phyloP scores from a whole-genome alignment of 2,329 filamentous ascomycete genomes.

The Pseudogymnoascus pannorum region DNA sequence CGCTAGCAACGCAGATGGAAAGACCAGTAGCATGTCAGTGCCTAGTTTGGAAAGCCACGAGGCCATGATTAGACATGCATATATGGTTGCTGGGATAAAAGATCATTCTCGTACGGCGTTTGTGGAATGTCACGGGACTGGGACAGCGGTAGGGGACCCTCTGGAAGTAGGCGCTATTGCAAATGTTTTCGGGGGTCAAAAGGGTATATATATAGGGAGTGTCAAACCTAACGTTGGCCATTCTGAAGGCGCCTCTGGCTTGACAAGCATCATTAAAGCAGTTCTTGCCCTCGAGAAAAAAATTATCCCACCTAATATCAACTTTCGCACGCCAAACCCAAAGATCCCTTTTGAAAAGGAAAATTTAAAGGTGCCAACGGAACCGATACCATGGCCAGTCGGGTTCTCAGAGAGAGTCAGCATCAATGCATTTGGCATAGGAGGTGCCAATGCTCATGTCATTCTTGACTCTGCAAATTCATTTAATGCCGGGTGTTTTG shows the following conservation, averaged over 20 bases:
- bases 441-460: slow-evolving; percentile 19
- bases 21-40: slow-evolving; percentile 36
- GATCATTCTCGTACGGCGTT: slow-evolving; percentile 12
- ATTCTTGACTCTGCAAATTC: slow-evolving; percentile 14
- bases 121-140: slow-evolving; percentile 13
- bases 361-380: slow-evolving; percentile 9
- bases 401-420: not conserved
- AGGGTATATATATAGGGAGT: slow-evolving; percentile 14
- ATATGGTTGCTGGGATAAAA: slow-evolving; percentile 16
- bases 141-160: slow-evolving; percentile 14
- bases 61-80: slow-evolving; percentile 28
- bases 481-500: not conserved
- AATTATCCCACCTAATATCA: slow-evolving; percentile 15
- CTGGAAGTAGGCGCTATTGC: slow-evolving; percentile 12
- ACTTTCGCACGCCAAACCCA: slow-evolving; percentile 29
- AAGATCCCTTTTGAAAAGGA: not conserved
- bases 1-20: slow-evolving; percentile 38
- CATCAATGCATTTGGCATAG: slow-evolving; percentile 17
- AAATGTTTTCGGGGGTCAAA: slow-evolving; percentile 16
- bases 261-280: slow-evolving; percentile 23
- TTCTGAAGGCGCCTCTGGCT: slow-evolving; percentile 18
- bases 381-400: slow-evolving; percentile 12
- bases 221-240: slow-evolving; percentile 27
- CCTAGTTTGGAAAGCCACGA: slow-evolving; percentile 33
- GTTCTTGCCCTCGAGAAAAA: slow-evolving; percentile 20